A percentile compares a stretch with the other conserved stretches of the same genome.
Conservation (phyloP, 148 eudicot species). For the Fagopyrum homotropicum region DNA sequence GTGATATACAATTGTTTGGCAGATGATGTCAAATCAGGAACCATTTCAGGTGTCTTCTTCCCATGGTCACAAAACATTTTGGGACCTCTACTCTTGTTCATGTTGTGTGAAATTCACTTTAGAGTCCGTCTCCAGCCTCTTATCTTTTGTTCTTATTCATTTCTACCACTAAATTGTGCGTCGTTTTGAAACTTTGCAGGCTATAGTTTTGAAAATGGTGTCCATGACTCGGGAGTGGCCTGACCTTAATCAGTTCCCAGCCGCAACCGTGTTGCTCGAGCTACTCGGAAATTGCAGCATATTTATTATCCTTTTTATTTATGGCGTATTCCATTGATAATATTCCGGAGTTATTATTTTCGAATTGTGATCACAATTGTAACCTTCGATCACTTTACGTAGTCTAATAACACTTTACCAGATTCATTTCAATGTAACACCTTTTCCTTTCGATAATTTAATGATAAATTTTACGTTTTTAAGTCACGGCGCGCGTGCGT, state of each 20-base stretch:
- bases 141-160: too few relatives aligned
- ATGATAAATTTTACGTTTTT: too few relatives aligned
- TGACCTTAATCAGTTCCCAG: slow-evolving; percentile 86
- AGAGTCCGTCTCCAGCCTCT: too few relatives aligned
- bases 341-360: too few relatives aligned
- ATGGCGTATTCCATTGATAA: too few relatives aligned
- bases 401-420: too few relatives aligned
- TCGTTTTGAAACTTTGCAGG: neutral
- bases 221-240: slow-evolving; percentile 58
- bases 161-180: neutral
- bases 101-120: neutral
- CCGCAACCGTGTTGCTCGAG: slow-evolving; percentile 59
- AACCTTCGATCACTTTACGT: too few relatives aligned
- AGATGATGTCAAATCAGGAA: slow-evolving; percentile 58
- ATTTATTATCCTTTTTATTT: too few relatives aligned
- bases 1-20: slow-evolving; percentile 27
- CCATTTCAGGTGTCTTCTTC: slow-evolving; percentile 91
- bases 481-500: too few relatives aligned
- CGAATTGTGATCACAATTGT: too few relatives aligned
- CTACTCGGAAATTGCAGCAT: slow-evolving; percentile 66
- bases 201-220: slow-evolving; percentile 28
- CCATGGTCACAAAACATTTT: slow-evolving; percentile 93
- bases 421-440: too few relatives aligned
- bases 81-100: slow-evolving; percentile 54
- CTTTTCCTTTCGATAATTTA: too few relatives aligned